Evolutionary conservation across 768 basidiomycete genomes (phyloP).

Genomic region (Lactifluus piperatus): DNA sequence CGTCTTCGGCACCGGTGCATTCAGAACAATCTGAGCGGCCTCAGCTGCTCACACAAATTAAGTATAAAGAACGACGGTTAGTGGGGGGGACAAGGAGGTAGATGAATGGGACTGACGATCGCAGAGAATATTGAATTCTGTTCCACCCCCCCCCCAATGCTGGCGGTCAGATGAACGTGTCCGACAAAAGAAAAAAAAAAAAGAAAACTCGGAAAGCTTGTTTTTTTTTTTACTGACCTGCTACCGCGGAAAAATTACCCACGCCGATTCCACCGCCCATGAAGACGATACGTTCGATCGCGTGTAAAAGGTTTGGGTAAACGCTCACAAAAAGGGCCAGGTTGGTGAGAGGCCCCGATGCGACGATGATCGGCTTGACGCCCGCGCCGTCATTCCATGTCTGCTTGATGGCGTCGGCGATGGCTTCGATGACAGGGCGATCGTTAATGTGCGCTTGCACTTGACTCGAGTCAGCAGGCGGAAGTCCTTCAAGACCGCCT

Average conservation of each 20-base stretch:
- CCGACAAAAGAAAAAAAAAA: constrained; percentile 11
- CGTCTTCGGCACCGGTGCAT: constrained; percentile 53
- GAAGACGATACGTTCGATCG: constrained; percentile 64
- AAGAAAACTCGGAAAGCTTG: no score
- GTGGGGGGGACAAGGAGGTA: not conserved
- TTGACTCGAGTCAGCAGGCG: constrained; percentile 36
- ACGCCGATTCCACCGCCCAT: constrained; percentile 90
- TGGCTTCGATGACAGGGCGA: constrained; percentile 59
- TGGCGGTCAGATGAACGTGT: not conserved
- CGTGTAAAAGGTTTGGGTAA: constrained; percentile 42
- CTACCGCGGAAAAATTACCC: constrained; percentile 72
- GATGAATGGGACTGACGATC: constrained; percentile 50
- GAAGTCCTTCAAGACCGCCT: constrained; percentile 76
- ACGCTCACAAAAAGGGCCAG: constrained; percentile 36
- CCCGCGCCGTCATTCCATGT: constrained; percentile 54
- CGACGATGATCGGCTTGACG: constrained; percentile 56
- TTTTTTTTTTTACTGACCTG: constrained; percentile 44
- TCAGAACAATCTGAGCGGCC: constrained; percentile 72
- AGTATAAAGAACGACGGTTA: no score
- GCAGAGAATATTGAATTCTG: constrained; percentile 75
- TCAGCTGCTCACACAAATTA: constrained; percentile 42
- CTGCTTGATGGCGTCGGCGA: constrained; percentile 45
- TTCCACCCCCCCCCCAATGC: not conserved
- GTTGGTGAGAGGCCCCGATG: constrained; percentile 83
- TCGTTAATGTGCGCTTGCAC: constrained; percentile 44